These are phyloP conservation scores for Phaeodactylum tricornutum DNA, from an alignment of 108 stramenopile genomes.

Conservation along the genomic window DNA sequence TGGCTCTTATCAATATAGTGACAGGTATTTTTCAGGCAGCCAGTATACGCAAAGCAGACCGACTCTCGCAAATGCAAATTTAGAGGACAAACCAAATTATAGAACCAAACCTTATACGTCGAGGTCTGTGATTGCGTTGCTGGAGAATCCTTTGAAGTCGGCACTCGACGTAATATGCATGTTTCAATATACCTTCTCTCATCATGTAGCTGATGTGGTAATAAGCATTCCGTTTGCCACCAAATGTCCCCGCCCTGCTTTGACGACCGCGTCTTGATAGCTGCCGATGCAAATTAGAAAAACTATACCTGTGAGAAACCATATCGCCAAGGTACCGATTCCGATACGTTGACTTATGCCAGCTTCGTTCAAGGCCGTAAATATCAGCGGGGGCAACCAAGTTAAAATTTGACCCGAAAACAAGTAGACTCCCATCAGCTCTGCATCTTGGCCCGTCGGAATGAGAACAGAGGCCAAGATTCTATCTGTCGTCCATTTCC, in stretches of 20 bases:
- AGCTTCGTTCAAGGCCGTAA: conserved; percentile 62
- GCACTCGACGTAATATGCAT: too few species aligned
- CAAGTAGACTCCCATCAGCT: conserved; percentile 70
- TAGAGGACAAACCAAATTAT: too few species aligned
- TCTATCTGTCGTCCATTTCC: conserved; percentile 63
- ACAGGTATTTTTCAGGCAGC: conserved; percentile 29
- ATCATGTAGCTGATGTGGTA: too few species aligned
- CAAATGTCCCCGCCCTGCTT: conserved; percentile 1
- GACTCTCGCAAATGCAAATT: conserved; percentile 8
- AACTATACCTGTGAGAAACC: conserved; percentile 4
- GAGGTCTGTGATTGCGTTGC: too few species aligned
- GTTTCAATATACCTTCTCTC: too few species aligned
- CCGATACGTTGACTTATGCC: conserved; percentile 40
- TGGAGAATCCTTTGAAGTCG: too few species aligned
- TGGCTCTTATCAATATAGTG: conserved; percentile 30
- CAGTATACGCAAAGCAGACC: neutral
- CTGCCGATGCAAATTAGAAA: neutral
- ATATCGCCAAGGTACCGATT: conserved; percentile 21
- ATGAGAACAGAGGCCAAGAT: conserved; percentile 35
- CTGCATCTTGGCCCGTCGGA: conserved; percentile 61
- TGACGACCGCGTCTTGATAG: conserved; percentile 1
- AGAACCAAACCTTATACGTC: too few species aligned
- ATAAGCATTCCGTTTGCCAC: too few species aligned
- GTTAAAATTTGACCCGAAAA: conserved; percentile 52
- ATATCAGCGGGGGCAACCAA: conserved; percentile 71